phyloP scores from a whole-genome alignment of 352 stramenopile genomes.

The Phytophthora podocarpi region DNA sequence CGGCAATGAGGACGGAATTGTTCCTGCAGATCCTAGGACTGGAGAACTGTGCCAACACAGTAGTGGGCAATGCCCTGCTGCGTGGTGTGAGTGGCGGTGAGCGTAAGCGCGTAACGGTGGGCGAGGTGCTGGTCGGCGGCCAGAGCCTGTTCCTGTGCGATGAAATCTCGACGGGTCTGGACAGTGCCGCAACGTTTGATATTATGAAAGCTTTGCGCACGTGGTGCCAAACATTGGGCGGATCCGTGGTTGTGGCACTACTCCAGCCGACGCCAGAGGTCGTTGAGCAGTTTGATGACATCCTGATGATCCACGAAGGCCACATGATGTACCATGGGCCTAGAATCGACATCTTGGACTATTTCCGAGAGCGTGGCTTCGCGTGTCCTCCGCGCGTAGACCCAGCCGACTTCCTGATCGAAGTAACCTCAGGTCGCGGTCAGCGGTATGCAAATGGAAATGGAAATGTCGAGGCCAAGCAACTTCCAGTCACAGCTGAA shows the following conservation, averaged over 20 bases:
- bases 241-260: slow-evolving; percentile 40
- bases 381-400: slow-evolving; percentile 64
- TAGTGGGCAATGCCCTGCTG: no score
- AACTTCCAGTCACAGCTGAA: slow-evolving; percentile 36
- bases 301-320: slow-evolving; percentile 94
- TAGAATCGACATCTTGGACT: slow-evolving; percentile 63
- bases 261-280: slow-evolving; percentile 87
- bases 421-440: slow-evolving; percentile 65
- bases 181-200: slow-evolving; percentile 59
- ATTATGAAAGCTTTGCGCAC: slow-evolving; percentile 61
- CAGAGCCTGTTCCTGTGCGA: slow-evolving; percentile 82
- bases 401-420: slow-evolving; percentile 71
- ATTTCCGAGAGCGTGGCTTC: slow-evolving; percentile 88
- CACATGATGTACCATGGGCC: slow-evolving; percentile 94
- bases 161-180: slow-evolving; percentile 65
- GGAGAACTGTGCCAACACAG: slow-evolving; percentile 88
- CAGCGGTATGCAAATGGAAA: slow-evolving; percentile 48
- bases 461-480: slow-evolving; percentile 29
- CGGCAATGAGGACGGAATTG: slow-evolving; percentile 62
- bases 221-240: slow-evolving; percentile 46
- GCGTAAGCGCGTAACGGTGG: slow-evolving; percentile 87
- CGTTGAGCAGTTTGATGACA: slow-evolving; percentile 95
- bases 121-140: slow-evolving; percentile 48
- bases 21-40: slow-evolving; percentile 89
- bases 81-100: slow-evolving; percentile 92